A percentile compares a stretch with the other conserved stretches of the same genome.
Conservation (phyloP, 129 eudicot genomes). For the Cynara cardunculus region DNA sequence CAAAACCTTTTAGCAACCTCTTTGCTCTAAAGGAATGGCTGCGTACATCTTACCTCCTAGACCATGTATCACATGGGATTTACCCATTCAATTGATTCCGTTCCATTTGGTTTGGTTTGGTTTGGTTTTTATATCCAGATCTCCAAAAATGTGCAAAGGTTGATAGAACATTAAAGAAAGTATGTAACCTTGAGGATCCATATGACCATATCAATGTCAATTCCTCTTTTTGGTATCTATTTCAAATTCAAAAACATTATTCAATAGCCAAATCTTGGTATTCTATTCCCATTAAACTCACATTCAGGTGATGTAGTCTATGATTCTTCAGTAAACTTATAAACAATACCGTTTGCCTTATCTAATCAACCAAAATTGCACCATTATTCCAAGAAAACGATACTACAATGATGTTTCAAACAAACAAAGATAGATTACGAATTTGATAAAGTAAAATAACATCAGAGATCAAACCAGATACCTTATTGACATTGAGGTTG, state of each 20-base stretch:
- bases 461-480: not conserved
- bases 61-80: too few species aligned
- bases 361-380: not conserved
- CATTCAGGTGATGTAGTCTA: not conserved
- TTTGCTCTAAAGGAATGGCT: too few species aligned
- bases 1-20: not conserved
- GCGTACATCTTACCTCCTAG: too few species aligned
- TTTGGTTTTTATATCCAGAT: not conserved
- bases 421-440: not conserved
- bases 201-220: not conserved
- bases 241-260: not conserved
- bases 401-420: not conserved
- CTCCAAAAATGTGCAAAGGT: not conserved
- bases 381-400: not conserved
- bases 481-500: constrained; percentile 72
- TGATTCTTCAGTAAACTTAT: not conserved
- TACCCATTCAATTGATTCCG: not conserved
- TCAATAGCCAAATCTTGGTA: not conserved
- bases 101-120: too few species aligned
- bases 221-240: not conserved
- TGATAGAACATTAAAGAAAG: not conserved
- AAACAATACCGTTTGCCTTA: not conserved
- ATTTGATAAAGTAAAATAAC: not conserved
- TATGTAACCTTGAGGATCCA: not conserved
- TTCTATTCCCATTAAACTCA: not conserved